These are phyloP conservation scores for Albifimbria verrucaria DNA, from an alignment of 2,329 filamentous ascomycete genomes.

Conservation along the genomic window DNA sequence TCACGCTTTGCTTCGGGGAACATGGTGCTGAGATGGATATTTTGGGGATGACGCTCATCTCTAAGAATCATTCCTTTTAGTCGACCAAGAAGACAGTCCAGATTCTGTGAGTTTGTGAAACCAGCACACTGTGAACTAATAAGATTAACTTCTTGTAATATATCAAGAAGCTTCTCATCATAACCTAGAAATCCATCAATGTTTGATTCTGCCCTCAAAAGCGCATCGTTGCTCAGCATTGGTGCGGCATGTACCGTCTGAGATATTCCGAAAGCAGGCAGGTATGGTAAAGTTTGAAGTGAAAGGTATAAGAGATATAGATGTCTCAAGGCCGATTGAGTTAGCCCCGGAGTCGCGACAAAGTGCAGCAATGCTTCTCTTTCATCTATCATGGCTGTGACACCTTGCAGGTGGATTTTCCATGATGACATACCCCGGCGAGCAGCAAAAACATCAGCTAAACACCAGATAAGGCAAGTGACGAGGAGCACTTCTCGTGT, in stretches of 20 bases:
- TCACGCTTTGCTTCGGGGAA: constrained; percentile 19
- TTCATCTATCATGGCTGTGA: constrained; percentile 17
- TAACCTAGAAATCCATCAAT: constrained; percentile 27
- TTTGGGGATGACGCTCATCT: constrained; percentile 11
- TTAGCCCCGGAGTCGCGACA: background rate
- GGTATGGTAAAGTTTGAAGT: constrained; percentile 20
- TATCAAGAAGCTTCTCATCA: constrained; percentile 21
- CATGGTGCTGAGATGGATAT: constrained; percentile 16
- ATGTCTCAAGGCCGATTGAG: constrained; percentile 19
- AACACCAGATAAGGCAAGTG: constrained; percentile 25
- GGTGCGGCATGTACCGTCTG: background rate
- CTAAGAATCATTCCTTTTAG: constrained; percentile 20
- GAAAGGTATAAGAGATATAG: constrained; percentile 24
- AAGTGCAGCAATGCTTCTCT: constrained; percentile 5
- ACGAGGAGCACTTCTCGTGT: constrained; percentile 19
- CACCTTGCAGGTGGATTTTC: constrained; percentile 21
- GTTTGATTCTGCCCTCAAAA: constrained; percentile 2
- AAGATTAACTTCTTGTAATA: constrained; percentile 19
- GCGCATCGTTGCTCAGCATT: background rate
- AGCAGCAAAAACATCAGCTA: constrained; percentile 21
- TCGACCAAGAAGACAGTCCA: constrained; percentile 16
- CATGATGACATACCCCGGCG: constrained; percentile 17
- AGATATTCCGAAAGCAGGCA: constrained; percentile 8
- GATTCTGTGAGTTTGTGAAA: constrained; percentile 1
- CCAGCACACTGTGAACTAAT: background rate